Evolutionary conservation across 202 grass and related monocot genomes (phyloP).

Genomic region (Cymbopogon flexuosus): DNA sequence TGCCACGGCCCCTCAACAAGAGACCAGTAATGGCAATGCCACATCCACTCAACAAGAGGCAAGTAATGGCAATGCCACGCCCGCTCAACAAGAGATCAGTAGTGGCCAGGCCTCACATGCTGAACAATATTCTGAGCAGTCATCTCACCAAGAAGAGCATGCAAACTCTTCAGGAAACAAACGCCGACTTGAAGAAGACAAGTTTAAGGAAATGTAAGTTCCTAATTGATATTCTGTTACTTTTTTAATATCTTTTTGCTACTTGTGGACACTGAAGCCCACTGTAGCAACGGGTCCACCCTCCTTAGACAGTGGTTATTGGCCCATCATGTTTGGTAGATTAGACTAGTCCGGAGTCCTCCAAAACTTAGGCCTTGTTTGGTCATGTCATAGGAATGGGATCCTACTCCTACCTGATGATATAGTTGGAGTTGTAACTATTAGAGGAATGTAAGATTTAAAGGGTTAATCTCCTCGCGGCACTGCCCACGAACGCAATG

Average conservation of each 20-base stretch:
- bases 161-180: conserved; percentile 29
- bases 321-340: neutral
- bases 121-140: neutral
- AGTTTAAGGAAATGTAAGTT: conserved; percentile 80
- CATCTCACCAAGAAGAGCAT: conserved; percentile 8
- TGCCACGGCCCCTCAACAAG: conserved; percentile 16
- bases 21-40: neutral
- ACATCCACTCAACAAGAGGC: neutral
- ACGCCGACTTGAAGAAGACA: conserved; percentile 45
- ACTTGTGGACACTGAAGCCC: neutral
- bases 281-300: neutral
- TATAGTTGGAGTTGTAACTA: neutral
- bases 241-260: conserved; percentile 9
- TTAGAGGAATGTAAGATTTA: no score
- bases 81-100: neutral
- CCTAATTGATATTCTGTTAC: neutral
- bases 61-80: neutral
- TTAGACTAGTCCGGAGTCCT: neutral
- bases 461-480: neutral
- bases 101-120: neutral
- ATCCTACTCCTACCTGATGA: neutral
- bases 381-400: neutral
- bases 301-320: neutral
- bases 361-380: neutral
- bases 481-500: neutral